Evolutionary conservation across 2,329 filamentous ascomycete genomes (phyloP).

Genomic region (Ceratocystis albifundus): DNA sequence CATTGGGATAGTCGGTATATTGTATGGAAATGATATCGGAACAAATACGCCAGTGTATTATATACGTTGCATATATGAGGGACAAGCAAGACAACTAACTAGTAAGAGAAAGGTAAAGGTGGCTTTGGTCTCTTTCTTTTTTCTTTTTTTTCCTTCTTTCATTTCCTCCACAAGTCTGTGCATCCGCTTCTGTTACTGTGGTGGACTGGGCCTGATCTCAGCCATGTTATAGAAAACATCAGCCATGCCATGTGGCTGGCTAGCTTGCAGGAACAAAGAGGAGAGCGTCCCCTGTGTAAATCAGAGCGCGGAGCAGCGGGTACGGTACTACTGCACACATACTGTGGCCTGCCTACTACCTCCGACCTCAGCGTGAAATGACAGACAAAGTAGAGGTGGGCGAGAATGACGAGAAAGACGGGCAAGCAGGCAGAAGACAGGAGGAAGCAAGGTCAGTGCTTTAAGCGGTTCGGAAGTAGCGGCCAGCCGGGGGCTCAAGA

Average conservation of each 20-base stretch:
- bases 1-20: too few species aligned
- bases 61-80: neutral
- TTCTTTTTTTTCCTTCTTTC: too few species aligned
- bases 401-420: neutral
- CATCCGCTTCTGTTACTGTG: neutral
- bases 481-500: slow-evolving; percentile 3
- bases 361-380: too few species aligned
- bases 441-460: neutral
- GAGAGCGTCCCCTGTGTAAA: neutral
- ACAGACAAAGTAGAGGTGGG: too few species aligned
- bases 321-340: neutral
- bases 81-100: too few species aligned
- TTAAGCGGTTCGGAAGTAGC: neutral
- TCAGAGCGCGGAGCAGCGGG: neutral
- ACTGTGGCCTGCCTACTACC: too few species aligned
- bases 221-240: neutral
- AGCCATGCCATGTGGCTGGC: neutral
- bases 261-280: neutral
- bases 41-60: neutral
- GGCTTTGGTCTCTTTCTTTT: slow-evolving; percentile 7
- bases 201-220: neutral
- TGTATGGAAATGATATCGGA: too few species aligned
- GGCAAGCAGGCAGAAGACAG: neutral
- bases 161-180: neutral
- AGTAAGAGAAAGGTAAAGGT: neutral